Percentiles rank a stretch among this genome's conserved stretches.
Evolutionary conservation across 495 filamentous ascomycete genomes (phyloP).

Genomic region (Glarea lozoyensis): DNA sequence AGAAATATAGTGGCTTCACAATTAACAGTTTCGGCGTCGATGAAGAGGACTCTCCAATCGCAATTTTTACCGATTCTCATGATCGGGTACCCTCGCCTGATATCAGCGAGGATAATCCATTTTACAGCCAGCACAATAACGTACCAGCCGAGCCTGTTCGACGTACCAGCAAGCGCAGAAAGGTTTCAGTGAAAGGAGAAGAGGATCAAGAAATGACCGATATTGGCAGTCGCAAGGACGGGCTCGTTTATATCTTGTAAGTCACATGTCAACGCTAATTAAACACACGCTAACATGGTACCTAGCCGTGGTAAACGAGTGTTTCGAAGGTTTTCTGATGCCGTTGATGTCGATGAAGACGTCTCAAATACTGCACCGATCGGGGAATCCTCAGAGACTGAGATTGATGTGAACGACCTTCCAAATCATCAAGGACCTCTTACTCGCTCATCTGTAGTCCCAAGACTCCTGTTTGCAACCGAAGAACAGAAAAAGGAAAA

Average conservation of each 20-base stretch:
- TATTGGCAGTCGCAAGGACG: conserved; percentile 58
- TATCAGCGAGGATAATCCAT: conserved; percentile 62
- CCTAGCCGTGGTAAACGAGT: conserved; percentile 82
- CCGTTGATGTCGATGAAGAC: conserved; percentile 27
- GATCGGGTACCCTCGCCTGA: conserved; percentile 74
- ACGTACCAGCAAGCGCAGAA: conserved; percentile 27
- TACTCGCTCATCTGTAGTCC: conserved; percentile 69
- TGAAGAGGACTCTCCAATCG: conserved; percentile 47
- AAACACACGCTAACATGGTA: conserved; percentile 21
- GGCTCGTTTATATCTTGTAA: conserved; percentile 83
- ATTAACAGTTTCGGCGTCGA: conserved; percentile 62
- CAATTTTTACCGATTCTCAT: conserved; percentile 84
- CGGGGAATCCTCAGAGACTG: too few species aligned
- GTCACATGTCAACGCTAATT: conserved; percentile 27
- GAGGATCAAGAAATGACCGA: conserved; percentile 51
- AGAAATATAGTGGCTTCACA: conserved; percentile 48
- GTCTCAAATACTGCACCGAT: conserved; percentile 38
- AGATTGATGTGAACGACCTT: conserved; percentile 21
- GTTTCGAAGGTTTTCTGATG: conserved; percentile 55
- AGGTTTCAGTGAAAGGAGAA: conserved; percentile 38
- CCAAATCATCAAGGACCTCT: conserved; percentile 32
- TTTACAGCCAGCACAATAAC: conserved; percentile 40
- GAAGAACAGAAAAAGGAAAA: conserved; percentile 25
- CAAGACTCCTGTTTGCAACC: conserved; percentile 73
- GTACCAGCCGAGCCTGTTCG: conserved; percentile 29